Evolutionary conservation across 192 early-diverging fungal genomes (phyloP).

Genomic region (Neocallimastix lanati): DNA sequence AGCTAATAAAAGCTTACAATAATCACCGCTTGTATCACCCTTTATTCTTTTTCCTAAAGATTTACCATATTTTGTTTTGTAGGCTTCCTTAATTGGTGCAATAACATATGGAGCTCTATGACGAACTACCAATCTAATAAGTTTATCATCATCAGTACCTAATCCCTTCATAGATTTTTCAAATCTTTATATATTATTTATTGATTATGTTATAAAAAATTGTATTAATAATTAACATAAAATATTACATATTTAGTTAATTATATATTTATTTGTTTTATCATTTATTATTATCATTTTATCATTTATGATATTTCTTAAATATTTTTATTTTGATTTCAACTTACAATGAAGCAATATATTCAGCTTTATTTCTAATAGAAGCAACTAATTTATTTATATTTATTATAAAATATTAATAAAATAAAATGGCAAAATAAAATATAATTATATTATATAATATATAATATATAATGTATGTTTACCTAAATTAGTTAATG

Average conservation of each 20-base stretch:
- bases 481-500: slow-evolving; percentile 3
- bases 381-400: not conserved
- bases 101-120: slow-evolving; percentile 14
- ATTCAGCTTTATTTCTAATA: not conserved
- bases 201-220: not conserved
- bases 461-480: too few relatives aligned
- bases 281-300: too few relatives aligned
- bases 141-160: slow-evolving; percentile 21
- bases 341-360: not conserved
- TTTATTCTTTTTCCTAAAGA: slow-evolving; percentile 8
- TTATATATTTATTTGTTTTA: slow-evolving; percentile 4
- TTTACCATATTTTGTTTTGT: slow-evolving; percentile 10
- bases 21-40: slow-evolving; percentile 17
- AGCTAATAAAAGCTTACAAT: slow-evolving; percentile 10
- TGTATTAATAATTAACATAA: not conserved
- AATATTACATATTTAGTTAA: slow-evolving; percentile 10
- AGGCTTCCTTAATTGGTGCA: slow-evolving; percentile 13
- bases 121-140: slow-evolving; percentile 18
- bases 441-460: too few relatives aligned
- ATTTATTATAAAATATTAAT: too few relatives aligned
- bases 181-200: slow-evolving; percentile 2
- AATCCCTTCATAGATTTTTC: slow-evolving; percentile 28
- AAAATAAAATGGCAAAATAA: too few relatives aligned
- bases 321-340: not conserved
- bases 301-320: too few relatives aligned